Base-by-base conservation (phyloP, 129 eudicot species). In the Oenanthe sinensis region DNA sequence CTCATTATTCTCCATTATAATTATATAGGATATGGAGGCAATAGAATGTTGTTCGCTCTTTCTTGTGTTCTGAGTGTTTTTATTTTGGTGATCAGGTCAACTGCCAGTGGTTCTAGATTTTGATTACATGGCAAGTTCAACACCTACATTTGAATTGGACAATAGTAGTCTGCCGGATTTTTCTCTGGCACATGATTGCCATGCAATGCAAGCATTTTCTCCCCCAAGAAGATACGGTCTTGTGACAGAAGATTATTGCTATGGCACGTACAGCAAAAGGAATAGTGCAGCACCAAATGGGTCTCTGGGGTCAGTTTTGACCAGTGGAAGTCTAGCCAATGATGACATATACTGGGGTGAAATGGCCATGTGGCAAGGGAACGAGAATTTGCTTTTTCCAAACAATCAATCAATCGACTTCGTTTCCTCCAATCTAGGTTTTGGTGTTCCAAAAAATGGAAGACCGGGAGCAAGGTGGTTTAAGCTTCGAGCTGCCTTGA, bases 401-500 rank as follows among this genome's bases (percentile, higher is more conserved):
- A 54, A n/a, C 76, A 68, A 67, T 78, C 83, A 52, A 30, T 77
- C 75, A 20, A 19, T n/a, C 40, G 78, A 77, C 45, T 12, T 80
- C 19, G n/a, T 68, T 19, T 74, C 86, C 42, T 83, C 86, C 30
- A 17, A 78, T 36, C 16, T 54, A 26, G 82, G 79, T 28, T 67
- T 67, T 42, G 74, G 30, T 70, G 43, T 72, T 39, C 72, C 82
- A 26, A 65, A 77, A 76, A 82, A 46, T 4, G 77, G 82, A 77
- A 82, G 60, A 39, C 78, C 89, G n/a, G 75, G 55, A 75, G 72
- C 78, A 8, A 75, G 85, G 70, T 86, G 90, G 90, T 81, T 83
- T 46, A 86, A 80, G 79, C 68, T 86, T 40, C 84, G 84, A 0
- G 90, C 90, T 42, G 87, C 78, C 77, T 71, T 86, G 22, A 86